Conservation (phyloP, 345 rosid genomes). For the Eutrema japonicum region DNA sequence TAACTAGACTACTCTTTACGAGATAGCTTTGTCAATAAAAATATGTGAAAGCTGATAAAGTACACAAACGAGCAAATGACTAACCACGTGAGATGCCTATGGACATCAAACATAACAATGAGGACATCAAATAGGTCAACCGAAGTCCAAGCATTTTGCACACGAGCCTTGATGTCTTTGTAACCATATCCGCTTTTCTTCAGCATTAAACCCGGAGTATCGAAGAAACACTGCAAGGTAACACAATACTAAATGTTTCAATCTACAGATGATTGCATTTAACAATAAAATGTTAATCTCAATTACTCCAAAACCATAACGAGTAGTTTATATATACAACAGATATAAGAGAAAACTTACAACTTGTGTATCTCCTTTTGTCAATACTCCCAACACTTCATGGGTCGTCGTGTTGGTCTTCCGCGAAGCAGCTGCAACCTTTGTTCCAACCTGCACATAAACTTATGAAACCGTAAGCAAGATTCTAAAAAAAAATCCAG, state of each 20-base stretch:
- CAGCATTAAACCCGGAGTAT: conserved; percentile 87
- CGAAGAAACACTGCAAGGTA: conserved; percentile 80
- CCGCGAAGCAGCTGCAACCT: conserved; percentile 94
- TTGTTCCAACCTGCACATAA: conserved; percentile 71
- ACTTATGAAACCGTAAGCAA: conserved; percentile 6
- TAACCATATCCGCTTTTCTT: conserved; percentile 65
- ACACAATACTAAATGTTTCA: background rate
- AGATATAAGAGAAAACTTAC: conserved; percentile 50
- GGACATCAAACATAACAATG: conserved; percentile 88
- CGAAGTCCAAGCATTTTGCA: conserved; percentile 84
- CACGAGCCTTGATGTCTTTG: conserved; percentile 81
- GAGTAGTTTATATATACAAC: background rate
- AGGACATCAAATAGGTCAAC: conserved; percentile 80
- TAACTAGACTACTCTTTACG: background rate
- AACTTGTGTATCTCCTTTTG: conserved; percentile 76
- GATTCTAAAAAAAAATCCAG: background rate
- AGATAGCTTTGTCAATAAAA: conserved; percentile 8
- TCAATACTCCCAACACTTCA: conserved; percentile 93
- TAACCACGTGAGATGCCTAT: conserved; percentile 85
- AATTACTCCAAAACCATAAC: background rate
- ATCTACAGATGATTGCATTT: background rate
- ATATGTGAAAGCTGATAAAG: background rate
- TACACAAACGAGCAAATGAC: conserved; percentile 28
- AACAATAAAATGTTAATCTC: background rate
- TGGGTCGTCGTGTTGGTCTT: conserved; percentile 95